phyloP scores from a whole-genome alignment of 352 stramenopile genomes.

The Phytophthora lateralis region DNA sequence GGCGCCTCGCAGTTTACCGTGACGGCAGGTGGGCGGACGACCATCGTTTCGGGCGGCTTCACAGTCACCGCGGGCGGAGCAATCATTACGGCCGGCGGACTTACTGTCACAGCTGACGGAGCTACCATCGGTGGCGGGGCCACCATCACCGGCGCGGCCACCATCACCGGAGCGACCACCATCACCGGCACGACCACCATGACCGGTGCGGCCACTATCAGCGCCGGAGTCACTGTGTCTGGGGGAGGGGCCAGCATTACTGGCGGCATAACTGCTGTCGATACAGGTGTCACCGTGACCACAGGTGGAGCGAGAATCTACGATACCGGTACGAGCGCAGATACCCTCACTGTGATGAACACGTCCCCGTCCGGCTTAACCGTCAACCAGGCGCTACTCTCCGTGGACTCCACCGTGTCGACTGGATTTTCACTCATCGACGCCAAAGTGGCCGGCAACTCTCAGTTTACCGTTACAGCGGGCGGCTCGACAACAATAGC shows the following conservation, averaged over 20 bases:
- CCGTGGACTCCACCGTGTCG: neutral
- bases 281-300: slow-evolving; percentile 22
- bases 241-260: neutral
- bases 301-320: slow-evolving; percentile 1
- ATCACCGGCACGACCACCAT: neutral
- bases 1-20: slow-evolving; percentile 33
- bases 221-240: slow-evolving; percentile 6
- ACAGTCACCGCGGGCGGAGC: slow-evolving; percentile 30
- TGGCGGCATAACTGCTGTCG: slow-evolving; percentile 31
- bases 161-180: no score
- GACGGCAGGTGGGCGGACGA: slow-evolving; percentile 37
- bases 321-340: neutral
- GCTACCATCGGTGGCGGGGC: slow-evolving; percentile 1
- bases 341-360: neutral
- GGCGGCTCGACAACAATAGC: slow-evolving; percentile 3
- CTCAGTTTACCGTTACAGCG: neutral
- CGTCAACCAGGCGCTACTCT: neutral
- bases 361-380: neutral
- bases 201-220: neutral
- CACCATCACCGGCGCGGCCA: neutral
- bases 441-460: neutral
- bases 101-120: slow-evolving; percentile 1
- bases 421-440: slow-evolving; percentile 4
- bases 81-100: slow-evolving; percentile 1
- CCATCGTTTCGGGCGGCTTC: slow-evolving; percentile 36